Base-by-base conservation (phyloP, 345 rosid species). In the Theobroma cacao region DNA sequence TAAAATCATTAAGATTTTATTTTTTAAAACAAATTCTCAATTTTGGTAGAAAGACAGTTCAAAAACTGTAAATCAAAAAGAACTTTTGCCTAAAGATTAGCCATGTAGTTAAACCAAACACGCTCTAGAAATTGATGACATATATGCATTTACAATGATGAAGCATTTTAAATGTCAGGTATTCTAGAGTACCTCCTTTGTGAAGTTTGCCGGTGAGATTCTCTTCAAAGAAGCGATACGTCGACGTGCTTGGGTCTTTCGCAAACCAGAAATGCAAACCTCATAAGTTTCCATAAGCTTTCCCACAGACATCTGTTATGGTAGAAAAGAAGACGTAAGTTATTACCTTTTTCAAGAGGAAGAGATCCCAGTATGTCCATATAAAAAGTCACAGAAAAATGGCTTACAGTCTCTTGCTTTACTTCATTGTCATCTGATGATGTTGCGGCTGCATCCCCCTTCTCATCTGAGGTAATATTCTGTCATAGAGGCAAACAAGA, bases 151-250 rank as follows among this genome's bases (percentile, higher is more conserved):
- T 60, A 5, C 4, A 12, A 59, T 30, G 41, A 4, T 38, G 11
- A 0, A 11, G 33, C 50, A 53, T 50, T n/a, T 33, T 28, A 43
- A 68, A 26, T 30, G 31, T 48, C 75, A 17, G 3, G 47, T 63
- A 34, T 15, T 33, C 6, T 24, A 74, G 17, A 1, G 22, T 83
- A 93, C 99, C 94, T 81, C 88, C 88, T 88, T 94, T 4, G 99
- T 88, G 79, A 96, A 96, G 89, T 94, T 96, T 33, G 92, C 99
- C 0, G 97, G 99, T 24, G 93, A 75, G 50, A 96, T 88, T 85
- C 86, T 87, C 93, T 85, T 92, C 80, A 96, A 84, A 60, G 99
- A 94, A 82, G 83, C 47, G 59, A 78, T 78, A 20, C 97, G 93
- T 43, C 98, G 89, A 28, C 73, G 81, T 55, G 89, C 72, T 81